Conservation (phyloP, 1,139 yeast genomes). For the Barnettozyma hawaiiensis region DNA sequence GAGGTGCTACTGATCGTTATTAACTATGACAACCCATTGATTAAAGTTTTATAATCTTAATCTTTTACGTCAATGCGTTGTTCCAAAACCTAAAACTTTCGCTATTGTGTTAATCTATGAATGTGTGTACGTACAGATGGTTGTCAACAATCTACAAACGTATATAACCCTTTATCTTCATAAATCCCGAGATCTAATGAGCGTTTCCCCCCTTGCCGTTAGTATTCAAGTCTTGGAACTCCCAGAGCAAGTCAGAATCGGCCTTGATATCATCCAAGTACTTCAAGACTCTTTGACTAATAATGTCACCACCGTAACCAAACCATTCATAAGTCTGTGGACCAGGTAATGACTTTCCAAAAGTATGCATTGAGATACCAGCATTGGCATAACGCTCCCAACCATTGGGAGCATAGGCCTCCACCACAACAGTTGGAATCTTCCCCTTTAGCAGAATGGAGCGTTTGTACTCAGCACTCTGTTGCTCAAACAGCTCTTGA, state of each 20-base stretch:
- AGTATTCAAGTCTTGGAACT: conserved; percentile 29
- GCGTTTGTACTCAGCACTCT: conserved; percentile 27
- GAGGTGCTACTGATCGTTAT: neutral
- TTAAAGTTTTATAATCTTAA: no score
- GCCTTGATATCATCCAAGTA: conserved; percentile 23
- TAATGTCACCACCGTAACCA: conserved; percentile 29
- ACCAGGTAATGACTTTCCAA: conserved; percentile 32
- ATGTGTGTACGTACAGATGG: no score
- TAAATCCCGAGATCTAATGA: no score
- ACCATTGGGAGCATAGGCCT: conserved; percentile 33
- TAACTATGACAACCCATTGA: neutral
- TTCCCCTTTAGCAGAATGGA: conserved; percentile 25
- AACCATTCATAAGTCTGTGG: conserved; percentile 29
- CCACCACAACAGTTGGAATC: conserved; percentile 31
- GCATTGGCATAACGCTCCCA: conserved; percentile 37
- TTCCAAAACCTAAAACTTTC: no score
- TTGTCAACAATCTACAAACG: no score
- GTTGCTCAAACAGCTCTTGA: conserved; percentile 29
- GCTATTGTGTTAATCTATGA: no score
- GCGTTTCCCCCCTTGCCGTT: neutral
- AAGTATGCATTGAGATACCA: conserved; percentile 26
- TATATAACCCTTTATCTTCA: no score
- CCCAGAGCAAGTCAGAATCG: conserved; percentile 28
- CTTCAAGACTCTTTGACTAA: conserved; percentile 24
- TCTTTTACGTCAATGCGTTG: no score